Evolutionary conservation across 768 basidiomycete genomes (phyloP).

Genomic region (Guyanaporus albipodus): DNA sequence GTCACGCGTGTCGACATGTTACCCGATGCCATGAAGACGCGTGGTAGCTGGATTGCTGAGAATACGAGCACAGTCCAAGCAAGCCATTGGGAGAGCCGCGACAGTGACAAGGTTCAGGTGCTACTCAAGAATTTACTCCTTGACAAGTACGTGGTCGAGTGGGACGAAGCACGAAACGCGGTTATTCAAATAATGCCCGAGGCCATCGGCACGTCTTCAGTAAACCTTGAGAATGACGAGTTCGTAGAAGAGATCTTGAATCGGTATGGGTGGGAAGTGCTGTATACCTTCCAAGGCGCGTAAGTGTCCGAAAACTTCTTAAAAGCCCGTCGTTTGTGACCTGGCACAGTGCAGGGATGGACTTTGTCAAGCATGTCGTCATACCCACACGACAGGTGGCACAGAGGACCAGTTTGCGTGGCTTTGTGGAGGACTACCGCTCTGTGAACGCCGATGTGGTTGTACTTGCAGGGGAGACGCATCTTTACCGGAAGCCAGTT

Average conservation of each 20-base stretch:
- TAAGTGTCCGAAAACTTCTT: conserved; percentile 24
- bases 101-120: conserved; percentile 6
- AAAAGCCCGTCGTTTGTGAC: conserved; percentile 9
- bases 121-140: conserved; percentile 19
- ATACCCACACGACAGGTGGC: conserved; percentile 34
- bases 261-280: conserved; percentile 35
- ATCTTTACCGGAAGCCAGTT: conserved; percentile 29
- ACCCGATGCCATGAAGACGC: conserved; percentile 22
- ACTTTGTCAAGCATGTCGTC: conserved; percentile 38
- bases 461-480: conserved; percentile 38
- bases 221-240: conserved; percentile 23
- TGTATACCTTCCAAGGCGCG: conserved; percentile 39
- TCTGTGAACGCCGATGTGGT: conserved; percentile 33
- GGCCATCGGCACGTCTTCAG: neutral
- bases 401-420: conserved; percentile 31
- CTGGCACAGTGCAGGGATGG: conserved; percentile 34
- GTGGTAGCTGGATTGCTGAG: conserved; percentile 24
- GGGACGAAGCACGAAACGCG: conserved; percentile 27
- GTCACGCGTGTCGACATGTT: conserved; percentile 36
- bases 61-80: conserved; percentile 12
- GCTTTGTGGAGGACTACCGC: conserved; percentile 37
- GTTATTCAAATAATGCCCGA: conserved; percentile 21
- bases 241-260: conserved; percentile 30
- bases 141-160: conserved; percentile 25
- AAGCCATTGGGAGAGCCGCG: conserved; percentile 10